Conservation (phyloP, 352 stramenopile genomes). For the Pythium utonaiense region DNA sequence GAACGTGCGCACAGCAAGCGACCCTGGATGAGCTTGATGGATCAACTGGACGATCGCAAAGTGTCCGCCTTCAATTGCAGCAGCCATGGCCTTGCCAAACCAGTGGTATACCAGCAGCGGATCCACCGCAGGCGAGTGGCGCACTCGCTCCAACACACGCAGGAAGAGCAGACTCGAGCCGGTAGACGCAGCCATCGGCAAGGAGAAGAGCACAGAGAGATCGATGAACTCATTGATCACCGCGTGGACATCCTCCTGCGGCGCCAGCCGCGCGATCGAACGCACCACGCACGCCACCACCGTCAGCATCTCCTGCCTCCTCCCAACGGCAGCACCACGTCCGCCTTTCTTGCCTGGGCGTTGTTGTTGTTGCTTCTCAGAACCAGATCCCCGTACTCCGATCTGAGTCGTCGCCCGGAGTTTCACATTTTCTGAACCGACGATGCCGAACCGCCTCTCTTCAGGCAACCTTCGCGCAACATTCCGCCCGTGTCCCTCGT, state of each 20-base stretch:
- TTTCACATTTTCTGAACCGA: background rate
- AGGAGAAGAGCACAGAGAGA: constrained; percentile 7
- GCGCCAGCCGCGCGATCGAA: background rate
- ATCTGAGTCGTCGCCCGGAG: background rate
- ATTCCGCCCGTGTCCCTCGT: background rate
- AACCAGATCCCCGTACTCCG: background rate
- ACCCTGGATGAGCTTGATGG: constrained; percentile 7
- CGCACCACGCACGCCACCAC: constrained; percentile 9
- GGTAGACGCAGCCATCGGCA: constrained; percentile 2
- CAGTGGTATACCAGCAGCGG: constrained; percentile 10
- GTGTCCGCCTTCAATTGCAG: constrained; percentile 12
- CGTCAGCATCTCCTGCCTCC: constrained; percentile 8
- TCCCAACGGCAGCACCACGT: no score
- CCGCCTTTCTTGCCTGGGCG: no score
- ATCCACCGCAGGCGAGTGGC: background rate
- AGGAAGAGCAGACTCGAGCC: constrained; percentile 11
- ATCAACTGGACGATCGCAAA: constrained; percentile 10
- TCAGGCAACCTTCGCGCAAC: constrained; percentile 15
- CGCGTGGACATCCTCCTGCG: constrained; percentile 12
- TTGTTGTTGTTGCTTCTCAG: no score
- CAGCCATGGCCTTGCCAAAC: constrained; percentile 11
- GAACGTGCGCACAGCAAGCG: constrained; percentile 10
- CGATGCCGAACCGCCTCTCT: background rate
- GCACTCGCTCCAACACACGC: constrained; percentile 9
- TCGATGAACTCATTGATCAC: constrained; percentile 13